A percentile compares a stretch with the other conserved stretches of the same genome.
phyloP scores from a whole-genome alignment of 495 filamentous ascomycete species.

The Pseudomonodictys pantanalensis region DNA sequence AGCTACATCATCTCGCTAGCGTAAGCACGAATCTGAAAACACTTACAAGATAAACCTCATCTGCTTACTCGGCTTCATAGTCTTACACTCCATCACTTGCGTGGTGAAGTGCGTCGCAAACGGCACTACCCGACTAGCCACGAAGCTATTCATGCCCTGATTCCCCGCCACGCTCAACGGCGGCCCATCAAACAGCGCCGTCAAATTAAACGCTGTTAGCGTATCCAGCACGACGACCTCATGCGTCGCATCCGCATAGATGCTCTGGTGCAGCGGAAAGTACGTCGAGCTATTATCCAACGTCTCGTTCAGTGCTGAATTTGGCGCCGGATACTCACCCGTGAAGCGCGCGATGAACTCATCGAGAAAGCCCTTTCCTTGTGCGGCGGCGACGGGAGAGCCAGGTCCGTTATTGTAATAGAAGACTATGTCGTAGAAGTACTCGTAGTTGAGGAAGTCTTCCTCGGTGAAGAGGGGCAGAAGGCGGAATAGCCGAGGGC shows the following conservation, averaged over 20 bases:
- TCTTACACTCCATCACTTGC: slow-evolving; percentile 5
- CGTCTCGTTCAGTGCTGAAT: slow-evolving; percentile 26
- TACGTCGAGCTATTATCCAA: slow-evolving; percentile 1
- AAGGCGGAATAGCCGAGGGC: slow-evolving; percentile 23
- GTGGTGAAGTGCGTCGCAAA: slow-evolving; percentile 24
- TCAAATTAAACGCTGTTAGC: slow-evolving; percentile 42
- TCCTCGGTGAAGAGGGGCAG: slow-evolving; percentile 40
- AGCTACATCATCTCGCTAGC: neutral
- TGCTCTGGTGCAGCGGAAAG: slow-evolving; percentile 31
- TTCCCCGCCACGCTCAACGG: slow-evolving; percentile 35
- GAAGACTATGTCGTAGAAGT: slow-evolving; percentile 46
- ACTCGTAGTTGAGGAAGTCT: slow-evolving; percentile 48
- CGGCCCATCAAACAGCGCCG: slow-evolving; percentile 39
- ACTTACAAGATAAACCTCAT: slow-evolving; percentile 12
- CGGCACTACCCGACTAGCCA: slow-evolving; percentile 36
- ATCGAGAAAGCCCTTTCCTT: slow-evolving; percentile 20
- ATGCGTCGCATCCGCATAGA: slow-evolving; percentile 42
- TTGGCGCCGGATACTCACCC: neutral
- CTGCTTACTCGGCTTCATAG: slow-evolving; percentile 4
- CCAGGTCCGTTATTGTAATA: slow-evolving; percentile 43
- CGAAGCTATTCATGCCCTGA: slow-evolving; percentile 35
- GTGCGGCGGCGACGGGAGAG: slow-evolving; percentile 19
- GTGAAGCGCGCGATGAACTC: slow-evolving; percentile 25
- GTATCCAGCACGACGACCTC: slow-evolving; percentile 42
- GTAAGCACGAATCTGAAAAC: neutral